Evolutionary conservation across 805 yeast species (phyloP).

Genomic region (Candida nitratophila): DNA sequence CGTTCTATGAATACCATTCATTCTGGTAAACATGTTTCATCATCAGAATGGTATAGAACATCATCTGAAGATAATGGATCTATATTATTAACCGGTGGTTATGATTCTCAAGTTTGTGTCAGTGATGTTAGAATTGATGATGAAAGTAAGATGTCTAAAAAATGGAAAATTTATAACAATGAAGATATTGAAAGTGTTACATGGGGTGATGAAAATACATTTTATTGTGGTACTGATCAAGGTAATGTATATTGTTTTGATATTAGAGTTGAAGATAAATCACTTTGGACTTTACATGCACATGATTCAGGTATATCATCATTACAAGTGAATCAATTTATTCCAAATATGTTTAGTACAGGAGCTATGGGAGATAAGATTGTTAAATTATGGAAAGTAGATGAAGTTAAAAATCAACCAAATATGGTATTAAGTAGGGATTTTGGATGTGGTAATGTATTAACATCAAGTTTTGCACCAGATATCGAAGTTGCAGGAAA

Average conservation of each 20-base stretch:
- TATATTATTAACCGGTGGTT: constrained; percentile 83
- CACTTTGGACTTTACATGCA: constrained; percentile 94
- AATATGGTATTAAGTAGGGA: constrained; percentile 88
- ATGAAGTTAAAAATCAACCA: constrained; percentile 41
- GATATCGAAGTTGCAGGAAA: constrained; percentile 81
- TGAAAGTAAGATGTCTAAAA: constrained; percentile 49
- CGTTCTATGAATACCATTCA: constrained; percentile 71
- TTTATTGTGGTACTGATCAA: constrained; percentile 85
- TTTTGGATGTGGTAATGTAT: constrained; percentile 89
- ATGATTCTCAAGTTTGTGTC: constrained; percentile 77
- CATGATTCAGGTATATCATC: constrained; percentile 92
- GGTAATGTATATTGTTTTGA: constrained; percentile 90
- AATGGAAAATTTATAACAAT: constrained; percentile 49
- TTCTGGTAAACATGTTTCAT: constrained; percentile 71
- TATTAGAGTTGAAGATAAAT: constrained; percentile 57
- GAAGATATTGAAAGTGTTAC: constrained; percentile 81
- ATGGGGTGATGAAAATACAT: constrained; percentile 55
- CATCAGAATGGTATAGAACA: constrained; percentile 72
- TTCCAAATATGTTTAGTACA: constrained; percentile 73
- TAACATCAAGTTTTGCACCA: constrained; percentile 75
- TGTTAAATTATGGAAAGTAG: constrained; percentile 82
- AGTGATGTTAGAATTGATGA: constrained; percentile 77
- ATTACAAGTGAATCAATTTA: constrained; percentile 56
- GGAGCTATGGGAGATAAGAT: constrained; percentile 87
- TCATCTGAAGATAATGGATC: constrained; percentile 40